phyloP scores from a whole-genome alignment of 192 early-diverging fungal species.

The Linnemannia zychae region DNA sequence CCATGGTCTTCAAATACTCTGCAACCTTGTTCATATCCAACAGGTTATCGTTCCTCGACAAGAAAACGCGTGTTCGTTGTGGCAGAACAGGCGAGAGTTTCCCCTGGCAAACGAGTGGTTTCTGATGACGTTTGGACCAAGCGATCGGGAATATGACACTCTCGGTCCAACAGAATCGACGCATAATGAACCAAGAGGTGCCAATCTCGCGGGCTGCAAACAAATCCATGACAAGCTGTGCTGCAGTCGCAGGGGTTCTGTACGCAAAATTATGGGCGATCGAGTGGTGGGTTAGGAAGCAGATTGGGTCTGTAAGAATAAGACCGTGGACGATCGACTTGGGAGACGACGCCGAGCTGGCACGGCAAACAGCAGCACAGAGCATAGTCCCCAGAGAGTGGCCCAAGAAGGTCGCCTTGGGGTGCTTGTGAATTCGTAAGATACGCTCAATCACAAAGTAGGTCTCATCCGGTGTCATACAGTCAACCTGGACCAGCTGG shows the following conservation, averaged over 20 bases:
- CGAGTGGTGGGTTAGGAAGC: constrained; percentile 71
- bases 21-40: constrained; percentile 49
- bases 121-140: constrained; percentile 15
- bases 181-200: constrained; percentile 71
- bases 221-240: constrained; percentile 68
- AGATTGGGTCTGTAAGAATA: constrained; percentile 77
- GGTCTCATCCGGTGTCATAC: constrained; percentile 65
- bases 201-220: constrained; percentile 72
- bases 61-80: constrained; percentile 47
- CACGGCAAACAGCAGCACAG: constrained; percentile 68
- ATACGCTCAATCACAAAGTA: constrained; percentile 68
- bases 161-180: constrained; percentile 67
- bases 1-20: constrained; percentile 53
- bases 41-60: constrained; percentile 63
- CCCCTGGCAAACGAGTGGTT: constrained; percentile 14
- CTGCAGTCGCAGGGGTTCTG: constrained; percentile 47
- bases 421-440: constrained; percentile 60
- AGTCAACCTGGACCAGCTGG: constrained; percentile 64
- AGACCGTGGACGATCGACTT: constrained; percentile 62
- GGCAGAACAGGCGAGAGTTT: constrained; percentile 35
- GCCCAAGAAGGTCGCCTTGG: constrained; percentile 70
- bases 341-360: constrained; percentile 26
- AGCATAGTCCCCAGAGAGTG: constrained; percentile 75
- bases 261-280: constrained; percentile 73
- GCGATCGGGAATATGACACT: constrained; percentile 52